phyloP scores from a whole-genome alignment of 805 yeast species.

The Phaffomyces antillensis region DNA sequence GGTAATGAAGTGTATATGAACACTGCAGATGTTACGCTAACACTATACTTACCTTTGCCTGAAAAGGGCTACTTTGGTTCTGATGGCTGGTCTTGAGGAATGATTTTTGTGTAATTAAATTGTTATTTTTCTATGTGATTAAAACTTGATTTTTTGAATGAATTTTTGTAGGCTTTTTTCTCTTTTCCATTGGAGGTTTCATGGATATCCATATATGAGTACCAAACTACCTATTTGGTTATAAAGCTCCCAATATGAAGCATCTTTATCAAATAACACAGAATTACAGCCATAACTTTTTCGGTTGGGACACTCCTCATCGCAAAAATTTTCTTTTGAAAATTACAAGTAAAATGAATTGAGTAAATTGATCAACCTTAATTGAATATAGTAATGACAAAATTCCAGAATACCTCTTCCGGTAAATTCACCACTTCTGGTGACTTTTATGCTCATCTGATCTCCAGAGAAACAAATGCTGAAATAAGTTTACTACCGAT shows the following conservation, averaged over 20 bases:
- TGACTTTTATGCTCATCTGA: neutral
- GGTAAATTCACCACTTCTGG: neutral
- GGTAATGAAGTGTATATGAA: constrained; percentile 39
- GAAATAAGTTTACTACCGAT: neutral
- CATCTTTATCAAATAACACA: too few relatives aligned
- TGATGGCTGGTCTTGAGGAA: too few relatives aligned
- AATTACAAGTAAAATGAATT: neutral
- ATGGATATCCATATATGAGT: too few relatives aligned
- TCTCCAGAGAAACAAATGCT: neutral
- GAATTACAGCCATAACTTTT: too few relatives aligned
- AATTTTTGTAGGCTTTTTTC: too few relatives aligned
- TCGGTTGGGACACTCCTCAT: neutral
- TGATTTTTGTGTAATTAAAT: too few relatives aligned
- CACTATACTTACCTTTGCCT: neutral
- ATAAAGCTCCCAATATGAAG: too few relatives aligned
- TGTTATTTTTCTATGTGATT: too few relatives aligned
- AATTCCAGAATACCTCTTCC: neutral
- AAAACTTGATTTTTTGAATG: too few relatives aligned
- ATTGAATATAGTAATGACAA: neutral
- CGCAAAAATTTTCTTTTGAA: neutral
- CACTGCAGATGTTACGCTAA: constrained; percentile 30
- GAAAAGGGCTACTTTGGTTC: constrained; percentile 19
- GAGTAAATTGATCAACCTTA: neutral
- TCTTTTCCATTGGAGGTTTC: too few relatives aligned
- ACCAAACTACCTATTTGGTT: too few relatives aligned